Percentiles rank a stretch among this genome's conserved stretches.
Conservation (phyloP, 2,329 filamentous ascomycete genomes). For the Xylariaceae sp. region DNA sequence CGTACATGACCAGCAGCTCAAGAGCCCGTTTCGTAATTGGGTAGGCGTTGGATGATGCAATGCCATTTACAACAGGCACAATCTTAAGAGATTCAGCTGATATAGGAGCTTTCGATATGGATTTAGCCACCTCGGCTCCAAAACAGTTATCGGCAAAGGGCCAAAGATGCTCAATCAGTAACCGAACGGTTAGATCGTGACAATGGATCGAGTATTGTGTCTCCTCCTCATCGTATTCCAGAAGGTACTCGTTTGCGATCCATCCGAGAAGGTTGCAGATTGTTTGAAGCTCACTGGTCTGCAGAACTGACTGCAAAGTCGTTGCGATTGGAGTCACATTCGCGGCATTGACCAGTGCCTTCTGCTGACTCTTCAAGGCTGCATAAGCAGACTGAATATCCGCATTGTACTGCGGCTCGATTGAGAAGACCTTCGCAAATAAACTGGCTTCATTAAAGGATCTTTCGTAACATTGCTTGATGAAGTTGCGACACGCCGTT, state of each 20-base stretch:
- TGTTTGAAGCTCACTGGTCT: constrained; percentile 50
- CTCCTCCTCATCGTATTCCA: constrained; percentile 60
- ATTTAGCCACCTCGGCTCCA: constrained; percentile 58
- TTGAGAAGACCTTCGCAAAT: constrained; percentile 58
- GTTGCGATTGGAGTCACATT: constrained; percentile 57
- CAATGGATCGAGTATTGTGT: constrained; percentile 56
- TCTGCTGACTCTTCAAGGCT: constrained; percentile 52
- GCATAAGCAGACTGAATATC: constrained; percentile 54
- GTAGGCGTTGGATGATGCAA: constrained; percentile 59
- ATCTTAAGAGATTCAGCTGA: constrained; percentile 54
- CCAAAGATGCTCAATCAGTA: constrained; percentile 62
- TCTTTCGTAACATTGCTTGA: constrained; percentile 63
- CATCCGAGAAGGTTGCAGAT: constrained; percentile 61
- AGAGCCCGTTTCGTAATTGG: constrained; percentile 61
- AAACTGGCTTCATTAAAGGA: constrained; percentile 57
- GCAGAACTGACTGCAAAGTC: constrained; percentile 52
- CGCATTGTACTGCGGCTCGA: constrained; percentile 57
- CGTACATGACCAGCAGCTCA: constrained; percentile 63
- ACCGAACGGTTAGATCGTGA: constrained; percentile 57
- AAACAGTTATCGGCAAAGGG: constrained; percentile 57
- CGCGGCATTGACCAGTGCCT: constrained; percentile 55
- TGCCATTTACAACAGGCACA: constrained; percentile 50
- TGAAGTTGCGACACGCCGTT: constrained; percentile 58
- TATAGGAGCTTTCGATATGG: constrained; percentile 53
- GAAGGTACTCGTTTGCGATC: constrained; percentile 60